These are phyloP conservation scores for Picocystis sp. DNA, from an alignment of 163 green algal species.

Conservation along the genomic window DNA sequence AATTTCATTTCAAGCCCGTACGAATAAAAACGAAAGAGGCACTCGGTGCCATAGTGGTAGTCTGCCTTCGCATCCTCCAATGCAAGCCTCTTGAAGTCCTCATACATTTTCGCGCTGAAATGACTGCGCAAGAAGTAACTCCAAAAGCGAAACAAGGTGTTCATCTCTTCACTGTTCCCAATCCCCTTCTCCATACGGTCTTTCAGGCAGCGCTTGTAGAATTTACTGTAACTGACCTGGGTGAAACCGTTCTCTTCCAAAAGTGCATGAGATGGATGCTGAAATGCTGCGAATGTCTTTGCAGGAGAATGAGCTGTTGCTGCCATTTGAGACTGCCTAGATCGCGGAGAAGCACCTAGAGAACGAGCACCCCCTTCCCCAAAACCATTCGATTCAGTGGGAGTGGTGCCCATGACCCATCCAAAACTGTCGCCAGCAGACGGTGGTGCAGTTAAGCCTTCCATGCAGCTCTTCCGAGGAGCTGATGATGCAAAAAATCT, in stretches of 20 bases:
- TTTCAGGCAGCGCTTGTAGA: conserved; percentile 56
- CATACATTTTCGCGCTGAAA: background rate
- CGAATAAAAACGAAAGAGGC: conserved; percentile 86
- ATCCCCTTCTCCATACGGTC: conserved; percentile 28
- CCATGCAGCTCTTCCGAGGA: no score
- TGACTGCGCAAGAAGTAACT: background rate
- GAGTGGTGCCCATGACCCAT: conserved; percentile 57
- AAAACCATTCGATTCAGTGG: conserved; percentile 30
- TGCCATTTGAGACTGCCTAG: conserved; percentile 5
- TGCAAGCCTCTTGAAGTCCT: conserved; percentile 1
- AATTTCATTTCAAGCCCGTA: conserved; percentile 85
- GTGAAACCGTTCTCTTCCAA: conserved; percentile 77
- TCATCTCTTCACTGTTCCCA: conserved; percentile 11
- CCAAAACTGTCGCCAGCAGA: conserved; percentile 32
- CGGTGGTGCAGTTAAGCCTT: no score
- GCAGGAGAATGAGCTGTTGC: conserved; percentile 30
- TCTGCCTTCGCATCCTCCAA: conserved; percentile 22
- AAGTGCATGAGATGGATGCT: conserved; percentile 72
- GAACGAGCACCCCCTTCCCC: background rate
- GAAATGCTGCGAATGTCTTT: conserved; percentile 40
- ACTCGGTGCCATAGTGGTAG: conserved; percentile 90
- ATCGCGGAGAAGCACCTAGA: conserved; percentile 20
- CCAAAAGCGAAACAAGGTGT: conserved; percentile 2
- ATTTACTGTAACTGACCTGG: conserved; percentile 77
- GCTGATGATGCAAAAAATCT: no score